Evolutionary conservation across 257 asterid genomes (phyloP), one percentile per base, ranked within the genome.

Genomic region (Nicotiana paniculata): DNA sequence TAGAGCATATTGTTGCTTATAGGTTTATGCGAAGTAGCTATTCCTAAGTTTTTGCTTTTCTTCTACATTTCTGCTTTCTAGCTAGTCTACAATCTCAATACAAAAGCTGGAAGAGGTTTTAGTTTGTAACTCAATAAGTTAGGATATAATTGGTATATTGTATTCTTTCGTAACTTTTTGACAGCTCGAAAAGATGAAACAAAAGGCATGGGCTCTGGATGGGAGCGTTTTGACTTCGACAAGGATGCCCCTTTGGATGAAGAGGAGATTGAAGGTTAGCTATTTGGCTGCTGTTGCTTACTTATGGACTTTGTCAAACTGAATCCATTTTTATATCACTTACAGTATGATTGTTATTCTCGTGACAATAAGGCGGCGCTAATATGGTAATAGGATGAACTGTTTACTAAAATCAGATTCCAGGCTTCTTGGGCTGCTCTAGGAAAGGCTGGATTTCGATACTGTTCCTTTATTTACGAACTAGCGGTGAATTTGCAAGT

Each of bases 161-260:
- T 53, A 17, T 17, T 58, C 43, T 39, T 12, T 62, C 26, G 17
- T 21, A 46, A 43, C 69, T 30, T 43, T 43, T 80, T 30, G 43
- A 64, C 89, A 95, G 99, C 88, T 88, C 90, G 87, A 89, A 93
- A 91, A 82, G 98, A 95, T 85, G 97, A 91, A 87, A 83, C 89
- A 21, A 90, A 88, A 69, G 93, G 97, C 76, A 92, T 86, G 86
- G 98, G 97, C 87, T 89, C 98, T 3, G 97, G 98, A 81, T 95
- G 99, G 99, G 99, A 95, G 90, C 90, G 97, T 35, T 95, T 95
- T 70, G 95, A 93, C 86, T 95, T 95, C 66, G 83, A 93, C 88
- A 89, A 89, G 92, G 98, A 95, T 86, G 99, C 99, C 54, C 95
- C 98, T 81, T 92, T 95, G 39, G 99, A 93, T 78, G 97, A 92